Evolutionary conservation across 805 yeast species (phyloP), one percentile per base, ranked within the genome.

Genomic region (Brettanomyces anomalus): DNA sequence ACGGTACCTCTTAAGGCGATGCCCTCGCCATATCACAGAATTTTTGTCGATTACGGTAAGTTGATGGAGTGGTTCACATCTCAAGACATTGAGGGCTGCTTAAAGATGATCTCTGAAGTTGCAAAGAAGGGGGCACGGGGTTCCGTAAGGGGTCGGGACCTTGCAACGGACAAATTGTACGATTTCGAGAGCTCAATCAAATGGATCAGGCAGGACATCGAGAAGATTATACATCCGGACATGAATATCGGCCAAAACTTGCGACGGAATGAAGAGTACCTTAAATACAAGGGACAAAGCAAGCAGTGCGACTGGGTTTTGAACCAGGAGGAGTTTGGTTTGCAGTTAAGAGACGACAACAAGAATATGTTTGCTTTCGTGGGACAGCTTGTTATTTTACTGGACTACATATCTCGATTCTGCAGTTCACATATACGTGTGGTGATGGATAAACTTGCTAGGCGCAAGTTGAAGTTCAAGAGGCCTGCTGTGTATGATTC

Each of bases 251-350:
- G 10, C 10, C 28, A 49, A 49, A 37, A 36, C 48, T 8, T 51
- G 46, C 41, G 59, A 56, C 37, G n/a, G 16, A 19, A 15, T 42
- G 4, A 32, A 31, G 8, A 42, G 24, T 35, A 18, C 33, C 17
- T 28, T 37, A 16, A 34, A 21, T 30, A 21, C 31, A 8, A n/a
- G 40, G 40, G 15, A 7, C 6, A 24, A 24, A 24, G 28, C 10
- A 24, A 11, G 28, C 37, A 30, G 30, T 46, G 55, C 42, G 61
- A 59, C 32, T 61, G 64, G 64, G 42, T 57, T 5, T 37, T 58
- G 17, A 48, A 48, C 34, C 43, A 48, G 5, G 55, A 52, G 20
- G 54, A 49, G 33, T 58, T 61, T 39, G 39, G 32, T 3, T 21
- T 39, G 15, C 61, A 58, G 26, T 28, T 60, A 8, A 43, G 42